phyloP scores from a whole-genome alignment of 2,329 filamentous ascomycete species.

The Aspergillus costaricaensis region DNA sequence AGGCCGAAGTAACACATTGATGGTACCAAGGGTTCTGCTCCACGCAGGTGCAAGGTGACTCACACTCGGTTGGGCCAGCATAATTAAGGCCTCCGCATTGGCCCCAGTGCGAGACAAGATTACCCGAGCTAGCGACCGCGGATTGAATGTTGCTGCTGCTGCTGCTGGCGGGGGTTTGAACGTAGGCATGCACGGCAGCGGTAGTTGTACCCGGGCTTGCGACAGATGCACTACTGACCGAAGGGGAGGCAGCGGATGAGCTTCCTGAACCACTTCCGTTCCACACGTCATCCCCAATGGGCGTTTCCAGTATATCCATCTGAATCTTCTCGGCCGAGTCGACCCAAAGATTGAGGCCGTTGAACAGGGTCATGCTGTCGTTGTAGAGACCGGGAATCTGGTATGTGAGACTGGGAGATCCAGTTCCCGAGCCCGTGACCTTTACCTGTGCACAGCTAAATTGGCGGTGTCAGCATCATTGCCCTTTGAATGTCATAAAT shows the following conservation, averaged over 20 bases:
- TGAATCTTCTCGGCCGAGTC: conserved; percentile 14
- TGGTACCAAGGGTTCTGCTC: neutral
- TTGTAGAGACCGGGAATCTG: conserved; percentile 24
- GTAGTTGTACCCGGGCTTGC: neutral
- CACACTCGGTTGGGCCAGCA: neutral
- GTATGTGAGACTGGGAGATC: conserved; percentile 12
- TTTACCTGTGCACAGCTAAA: conserved; percentile 42
- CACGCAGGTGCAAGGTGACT: neutral
- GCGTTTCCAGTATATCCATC: conserved; percentile 16
- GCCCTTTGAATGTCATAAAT: neutral
- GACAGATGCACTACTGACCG: neutral
- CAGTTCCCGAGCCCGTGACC: conserved; percentile 47
- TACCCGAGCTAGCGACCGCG: neutral
- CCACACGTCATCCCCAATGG: conserved; percentile 20
- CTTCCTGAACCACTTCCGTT: conserved; percentile 2
- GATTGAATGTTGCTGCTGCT: too few relatives aligned
- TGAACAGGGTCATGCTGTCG: conserved; percentile 21
- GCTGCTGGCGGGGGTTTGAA: neutral
- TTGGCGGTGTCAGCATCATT: neutral
- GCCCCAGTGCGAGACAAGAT: neutral
- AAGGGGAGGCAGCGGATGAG: neutral
- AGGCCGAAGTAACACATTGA: too few relatives aligned
- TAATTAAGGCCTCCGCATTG: neutral
- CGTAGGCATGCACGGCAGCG: neutral
- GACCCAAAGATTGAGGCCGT: conserved; percentile 21